phyloP scores from a whole-genome alignment of 2,329 filamentous ascomycete genomes.

The Shiraia sp. region DNA sequence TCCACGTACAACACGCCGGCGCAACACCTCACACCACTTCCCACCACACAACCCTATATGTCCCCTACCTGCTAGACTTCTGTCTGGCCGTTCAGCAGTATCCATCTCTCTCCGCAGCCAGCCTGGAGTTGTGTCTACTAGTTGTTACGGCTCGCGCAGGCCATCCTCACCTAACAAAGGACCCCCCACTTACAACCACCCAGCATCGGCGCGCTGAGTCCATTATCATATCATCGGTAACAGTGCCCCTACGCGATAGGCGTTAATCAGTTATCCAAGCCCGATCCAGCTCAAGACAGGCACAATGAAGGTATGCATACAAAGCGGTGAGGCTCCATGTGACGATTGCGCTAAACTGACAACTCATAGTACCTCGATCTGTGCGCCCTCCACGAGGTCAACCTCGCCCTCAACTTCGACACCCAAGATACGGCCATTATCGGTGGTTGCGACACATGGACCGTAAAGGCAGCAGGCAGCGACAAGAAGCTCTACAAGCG shows the following conservation, averaged over 20 bases:
- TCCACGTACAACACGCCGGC: constrained; percentile 21
- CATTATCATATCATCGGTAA: constrained; percentile 5
- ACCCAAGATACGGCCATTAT: constrained; percentile 90
- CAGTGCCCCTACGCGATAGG: constrained; percentile 8
- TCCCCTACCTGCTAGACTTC: constrained; percentile 43
- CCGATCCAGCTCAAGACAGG: constrained; percentile 6
- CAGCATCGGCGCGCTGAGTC: constrained; percentile 25
- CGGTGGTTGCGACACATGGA: constrained; percentile 95
- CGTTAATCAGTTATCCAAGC: neutral
- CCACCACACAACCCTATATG: constrained; percentile 26
- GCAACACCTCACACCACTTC: constrained; percentile 28
- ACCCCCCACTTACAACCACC: constrained; percentile 20
- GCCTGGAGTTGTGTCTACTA: constrained; percentile 45
- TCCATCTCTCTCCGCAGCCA: constrained; percentile 47
- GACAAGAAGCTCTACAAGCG: constrained; percentile 98
- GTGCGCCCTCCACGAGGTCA: constrained; percentile 87
- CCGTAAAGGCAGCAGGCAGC: constrained; percentile 89
- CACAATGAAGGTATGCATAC: constrained; percentile 45
- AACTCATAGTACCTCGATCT: constrained; percentile 80
- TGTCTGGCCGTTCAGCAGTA: constrained; percentile 45
- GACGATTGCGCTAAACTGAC: constrained; percentile 36
- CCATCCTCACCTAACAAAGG: constrained; percentile 36
- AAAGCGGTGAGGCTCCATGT: constrained; percentile 19
- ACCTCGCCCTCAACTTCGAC: constrained; percentile 91
- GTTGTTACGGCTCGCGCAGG: constrained; percentile 44